These are phyloP conservation scores for Karstenula rhodostoma DNA, from an alignment of 2,329 filamentous ascomycete genomes.

Conservation along the genomic window DNA sequence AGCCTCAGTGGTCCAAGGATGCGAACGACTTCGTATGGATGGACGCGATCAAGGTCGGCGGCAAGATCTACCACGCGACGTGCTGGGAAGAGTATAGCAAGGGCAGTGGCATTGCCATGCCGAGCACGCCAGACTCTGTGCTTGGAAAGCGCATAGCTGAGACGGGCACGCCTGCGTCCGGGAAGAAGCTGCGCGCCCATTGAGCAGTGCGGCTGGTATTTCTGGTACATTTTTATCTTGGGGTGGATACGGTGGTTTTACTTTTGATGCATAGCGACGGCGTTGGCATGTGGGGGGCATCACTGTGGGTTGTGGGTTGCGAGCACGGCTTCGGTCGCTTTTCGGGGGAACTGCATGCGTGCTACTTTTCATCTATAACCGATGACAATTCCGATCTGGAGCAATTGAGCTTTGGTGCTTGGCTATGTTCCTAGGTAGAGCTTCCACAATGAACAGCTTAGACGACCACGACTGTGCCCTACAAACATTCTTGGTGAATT, in stretches of 20 bases:
- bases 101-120: conserved; percentile 41
- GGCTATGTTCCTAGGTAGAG: neutral
- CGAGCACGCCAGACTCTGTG: conserved; percentile 47
- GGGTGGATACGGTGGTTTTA: neutral
- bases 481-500: neutral
- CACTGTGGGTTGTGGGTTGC: neutral
- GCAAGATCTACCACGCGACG: conserved; percentile 85
- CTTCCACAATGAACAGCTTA: neutral
- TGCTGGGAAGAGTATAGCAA: conserved; percentile 75
- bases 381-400: neutral
- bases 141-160: conserved; percentile 49
- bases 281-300: conserved; percentile 9
- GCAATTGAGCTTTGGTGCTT: neutral
- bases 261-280: conserved; percentile 21
- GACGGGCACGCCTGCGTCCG: conserved; percentile 30
- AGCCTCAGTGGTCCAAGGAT: conserved; percentile 90
- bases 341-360: neutral
- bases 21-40: conserved; percentile 98
- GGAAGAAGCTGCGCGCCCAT: conserved; percentile 44
- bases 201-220: conserved; percentile 14
- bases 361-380: neutral
- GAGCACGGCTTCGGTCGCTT: conserved; percentile 6
- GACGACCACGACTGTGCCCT: neutral
- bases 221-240: neutral
- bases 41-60: conserved; percentile 81